Percentiles rank a stretch among this genome's conserved stretches.
Evolutionary conservation across 768 basidiomycete species (phyloP).

Genomic region (Calocybe cyanea): DNA sequence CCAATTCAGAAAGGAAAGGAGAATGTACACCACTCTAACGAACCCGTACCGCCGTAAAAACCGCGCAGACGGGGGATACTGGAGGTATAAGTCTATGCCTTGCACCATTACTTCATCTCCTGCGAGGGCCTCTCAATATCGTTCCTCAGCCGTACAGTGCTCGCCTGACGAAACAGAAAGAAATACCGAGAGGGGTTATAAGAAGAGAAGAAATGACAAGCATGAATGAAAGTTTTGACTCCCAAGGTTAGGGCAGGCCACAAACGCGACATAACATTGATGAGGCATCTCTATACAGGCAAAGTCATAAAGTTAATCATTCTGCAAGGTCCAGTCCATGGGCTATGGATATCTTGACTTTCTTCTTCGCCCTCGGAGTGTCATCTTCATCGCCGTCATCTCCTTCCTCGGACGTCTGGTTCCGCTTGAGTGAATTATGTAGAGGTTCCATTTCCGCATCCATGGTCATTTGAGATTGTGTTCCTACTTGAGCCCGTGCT

Average conservation of each 20-base stretch:
- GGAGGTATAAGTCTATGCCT: constrained; percentile 81
- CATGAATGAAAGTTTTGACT: no score
- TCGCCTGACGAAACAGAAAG: constrained; percentile 34
- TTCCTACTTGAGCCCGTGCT: constrained; percentile 36
- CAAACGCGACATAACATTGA: no score
- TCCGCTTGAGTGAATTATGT: constrained; percentile 28
- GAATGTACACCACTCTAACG: constrained; percentile 84
- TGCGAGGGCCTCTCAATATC: background rate
- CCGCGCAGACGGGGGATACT: constrained; percentile 58
- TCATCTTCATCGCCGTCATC: constrained; percentile 17
- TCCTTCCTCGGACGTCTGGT: no score
- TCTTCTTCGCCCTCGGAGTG: constrained; percentile 44
- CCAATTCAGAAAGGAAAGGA: background rate
- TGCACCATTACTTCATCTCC: constrained; percentile 87
- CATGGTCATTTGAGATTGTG: no score
- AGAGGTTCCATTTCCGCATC: constrained; percentile 10
- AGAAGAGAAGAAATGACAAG: no score
- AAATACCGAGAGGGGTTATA: background rate
- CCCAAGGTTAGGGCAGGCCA: no score
- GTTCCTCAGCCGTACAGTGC: constrained; percentile 33
- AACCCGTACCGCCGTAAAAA: constrained; percentile 59
- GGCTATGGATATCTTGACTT: constrained; percentile 69
- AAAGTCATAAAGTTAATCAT: no score
- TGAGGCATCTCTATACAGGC: no score
- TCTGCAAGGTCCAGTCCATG: constrained; percentile 72